Percentiles rank a stretch among this genome's conserved stretches.
Conservation (phyloP, 2,329 filamentous ascomycete genomes). For the Paecilomyces sp. region DNA sequence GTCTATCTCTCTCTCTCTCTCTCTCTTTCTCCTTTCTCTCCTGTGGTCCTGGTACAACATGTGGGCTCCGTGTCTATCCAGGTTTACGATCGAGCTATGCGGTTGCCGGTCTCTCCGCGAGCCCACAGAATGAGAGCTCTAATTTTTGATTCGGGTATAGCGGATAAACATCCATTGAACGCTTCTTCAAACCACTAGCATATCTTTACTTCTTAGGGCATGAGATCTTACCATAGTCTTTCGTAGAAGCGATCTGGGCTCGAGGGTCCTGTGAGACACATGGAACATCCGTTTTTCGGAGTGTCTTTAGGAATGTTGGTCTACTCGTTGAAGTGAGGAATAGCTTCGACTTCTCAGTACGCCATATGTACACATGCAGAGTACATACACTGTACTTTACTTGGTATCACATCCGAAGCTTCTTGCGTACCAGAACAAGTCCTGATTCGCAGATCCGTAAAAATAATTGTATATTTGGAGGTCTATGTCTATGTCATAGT, state of each 20-base stretch:
- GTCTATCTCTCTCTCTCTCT: no score
- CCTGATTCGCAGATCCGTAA: not conserved
- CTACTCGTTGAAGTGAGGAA: not conserved
- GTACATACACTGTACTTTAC: not conserved
- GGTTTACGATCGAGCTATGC: not conserved
- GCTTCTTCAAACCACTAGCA: not conserved
- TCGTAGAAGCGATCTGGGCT: not conserved
- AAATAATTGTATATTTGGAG: not conserved
- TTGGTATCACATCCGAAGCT: not conserved
- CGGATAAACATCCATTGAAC: not conserved
- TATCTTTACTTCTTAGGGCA: not conserved
- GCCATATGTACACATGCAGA: not conserved
- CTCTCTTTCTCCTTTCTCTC: not conserved
- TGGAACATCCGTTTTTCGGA: not conserved
- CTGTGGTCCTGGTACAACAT: not conserved
- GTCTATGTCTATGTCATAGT: not conserved
- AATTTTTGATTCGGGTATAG: not conserved
- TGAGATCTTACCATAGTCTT: no score
- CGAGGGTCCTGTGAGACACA: not conserved
- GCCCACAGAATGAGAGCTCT: not conserved
- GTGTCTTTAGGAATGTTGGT: not conserved
- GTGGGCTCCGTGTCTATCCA: not conserved
- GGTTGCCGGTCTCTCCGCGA: not conserved
- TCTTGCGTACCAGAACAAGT: not conserved
- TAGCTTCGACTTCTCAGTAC: not conserved